phyloP scores from a whole-genome alignment of 2,329 filamentous ascomycete species.

The Fusarium acutatum region DNA sequence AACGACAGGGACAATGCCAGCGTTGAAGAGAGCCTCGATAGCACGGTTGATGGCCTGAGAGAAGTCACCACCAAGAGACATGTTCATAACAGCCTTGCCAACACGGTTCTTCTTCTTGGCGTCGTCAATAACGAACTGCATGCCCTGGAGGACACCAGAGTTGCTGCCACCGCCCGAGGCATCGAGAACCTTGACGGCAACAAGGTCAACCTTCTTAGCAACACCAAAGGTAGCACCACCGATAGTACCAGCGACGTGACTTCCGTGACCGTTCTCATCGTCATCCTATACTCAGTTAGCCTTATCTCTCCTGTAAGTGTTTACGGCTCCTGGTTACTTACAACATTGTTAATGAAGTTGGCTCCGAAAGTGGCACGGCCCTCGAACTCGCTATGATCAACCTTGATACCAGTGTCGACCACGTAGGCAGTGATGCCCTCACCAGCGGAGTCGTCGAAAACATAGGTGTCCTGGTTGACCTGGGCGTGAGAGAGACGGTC shows the following conservation, averaged over 20 bases:
- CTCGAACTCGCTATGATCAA: conserved; percentile 64
- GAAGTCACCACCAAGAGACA: conserved; percentile 64
- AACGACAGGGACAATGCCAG: conserved; percentile 66
- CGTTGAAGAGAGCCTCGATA: conserved; percentile 57
- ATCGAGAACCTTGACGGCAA: conserved; percentile 70
- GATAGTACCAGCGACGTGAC: conserved; percentile 70
- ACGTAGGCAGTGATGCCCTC: conserved; percentile 68
- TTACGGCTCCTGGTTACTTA: conserved; percentile 44
- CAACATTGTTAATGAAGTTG: conserved; percentile 59
- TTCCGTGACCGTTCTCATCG: conserved; percentile 70
- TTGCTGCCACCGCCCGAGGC: conserved; percentile 49
- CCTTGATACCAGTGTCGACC: conserved; percentile 71
- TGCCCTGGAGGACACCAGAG: conserved; percentile 62
- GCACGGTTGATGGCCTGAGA: conserved; percentile 64
- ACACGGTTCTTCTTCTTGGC: conserved; percentile 50
- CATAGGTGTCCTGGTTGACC: conserved; percentile 45
- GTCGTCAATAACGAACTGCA: conserved; percentile 63
- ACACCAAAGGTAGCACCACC: conserved; percentile 69
- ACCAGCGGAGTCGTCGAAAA: conserved; percentile 63
- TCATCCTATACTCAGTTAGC: conserved; percentile 48
- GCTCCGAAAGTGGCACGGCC: conserved; percentile 62
- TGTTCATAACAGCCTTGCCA: conserved; percentile 70
- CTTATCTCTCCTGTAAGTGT: neutral
- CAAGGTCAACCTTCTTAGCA: conserved; percentile 54
- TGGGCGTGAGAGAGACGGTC: conserved; percentile 59